Conservation (phyloP, 164 flowering plant genomes). For the Berberis thunbergii region DNA sequence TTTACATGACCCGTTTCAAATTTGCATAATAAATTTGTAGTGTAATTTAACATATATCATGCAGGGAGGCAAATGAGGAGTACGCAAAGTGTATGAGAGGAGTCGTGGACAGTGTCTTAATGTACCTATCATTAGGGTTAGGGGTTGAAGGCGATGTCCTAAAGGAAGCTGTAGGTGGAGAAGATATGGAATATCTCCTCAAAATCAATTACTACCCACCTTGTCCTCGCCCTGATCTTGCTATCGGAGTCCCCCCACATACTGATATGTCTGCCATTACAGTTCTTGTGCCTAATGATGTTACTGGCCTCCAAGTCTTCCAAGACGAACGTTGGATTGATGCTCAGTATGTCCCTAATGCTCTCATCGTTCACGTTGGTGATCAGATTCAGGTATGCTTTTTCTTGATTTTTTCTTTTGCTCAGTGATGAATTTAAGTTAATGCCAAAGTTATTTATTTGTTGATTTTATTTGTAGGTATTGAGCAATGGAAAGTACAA, state of each 20-base stretch:
- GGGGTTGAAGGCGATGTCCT: conserved; percentile 23
- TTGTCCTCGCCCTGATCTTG: conserved; percentile 41
- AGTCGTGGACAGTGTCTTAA: conserved; percentile 37
- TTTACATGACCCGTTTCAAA: too few species aligned
- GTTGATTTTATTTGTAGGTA: conserved; percentile 23
- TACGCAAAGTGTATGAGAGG: conserved; percentile 29
- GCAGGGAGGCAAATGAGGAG: conserved; percentile 51
- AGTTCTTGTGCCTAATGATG: conserved; percentile 33
- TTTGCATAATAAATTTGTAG: too few species aligned
- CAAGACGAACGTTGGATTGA: conserved; percentile 27
- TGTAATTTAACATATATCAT: background rate
- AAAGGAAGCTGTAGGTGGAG: conserved; percentile 27
- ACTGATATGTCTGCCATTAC: conserved; percentile 32
- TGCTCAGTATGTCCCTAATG: conserved; percentile 26
- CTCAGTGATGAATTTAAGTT: too few species aligned
- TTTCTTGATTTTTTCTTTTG: background rate
- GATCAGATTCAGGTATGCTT: conserved; percentile 31
- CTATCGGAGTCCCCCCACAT: conserved; percentile 33
- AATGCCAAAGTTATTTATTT: background rate
- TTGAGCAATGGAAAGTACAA: conserved; percentile 54
- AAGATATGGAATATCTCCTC: conserved; percentile 22
- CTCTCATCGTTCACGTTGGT: conserved; percentile 31
- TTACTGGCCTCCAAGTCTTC: conserved; percentile 33
- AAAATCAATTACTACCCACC: conserved; percentile 37
- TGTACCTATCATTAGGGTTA: conserved; percentile 32